Conservation (phyloP, 306 rosid species). For the Styphnolobium japonicum region DNA sequence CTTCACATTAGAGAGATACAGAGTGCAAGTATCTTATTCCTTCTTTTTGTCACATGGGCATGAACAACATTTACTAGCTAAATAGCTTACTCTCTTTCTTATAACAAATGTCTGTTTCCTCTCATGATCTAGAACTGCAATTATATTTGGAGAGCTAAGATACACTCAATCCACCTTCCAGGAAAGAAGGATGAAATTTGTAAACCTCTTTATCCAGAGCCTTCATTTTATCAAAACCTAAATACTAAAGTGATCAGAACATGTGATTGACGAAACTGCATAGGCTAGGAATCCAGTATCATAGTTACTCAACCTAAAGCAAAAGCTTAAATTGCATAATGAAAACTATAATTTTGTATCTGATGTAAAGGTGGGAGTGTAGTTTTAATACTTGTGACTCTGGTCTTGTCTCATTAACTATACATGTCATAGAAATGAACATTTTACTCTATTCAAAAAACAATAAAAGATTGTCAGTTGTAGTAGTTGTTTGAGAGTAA, state of each 20-base stretch:
- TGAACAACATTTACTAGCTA: not conserved
- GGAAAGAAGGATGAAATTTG: not conserved
- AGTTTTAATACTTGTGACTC: not conserved
- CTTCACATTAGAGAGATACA: not conserved
- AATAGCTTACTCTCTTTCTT: constrained; percentile 75
- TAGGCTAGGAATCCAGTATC: not conserved
- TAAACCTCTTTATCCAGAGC: not conserved
- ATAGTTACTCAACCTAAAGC: not conserved
- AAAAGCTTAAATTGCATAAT: not conserved
- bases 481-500: not conserved
- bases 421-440: not conserved
- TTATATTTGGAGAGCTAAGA: constrained; percentile 66
- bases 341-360: not conserved
- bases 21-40: not conserved
- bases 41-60: too few species aligned
- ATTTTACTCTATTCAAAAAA: not conserved
- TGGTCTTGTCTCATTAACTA: not conserved
- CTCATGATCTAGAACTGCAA: constrained; percentile 90
- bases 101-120: constrained; percentile 75
- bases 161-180: constrained; percentile 90
- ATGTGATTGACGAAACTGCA: not conserved
- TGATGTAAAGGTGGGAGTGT: not conserved
- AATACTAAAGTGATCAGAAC: not conserved
- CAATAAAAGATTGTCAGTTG: not conserved
- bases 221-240: not conserved